Conservation (phyloP, 192 early-diverging fungal genomes). For the Coemansia javaensis region DNA sequence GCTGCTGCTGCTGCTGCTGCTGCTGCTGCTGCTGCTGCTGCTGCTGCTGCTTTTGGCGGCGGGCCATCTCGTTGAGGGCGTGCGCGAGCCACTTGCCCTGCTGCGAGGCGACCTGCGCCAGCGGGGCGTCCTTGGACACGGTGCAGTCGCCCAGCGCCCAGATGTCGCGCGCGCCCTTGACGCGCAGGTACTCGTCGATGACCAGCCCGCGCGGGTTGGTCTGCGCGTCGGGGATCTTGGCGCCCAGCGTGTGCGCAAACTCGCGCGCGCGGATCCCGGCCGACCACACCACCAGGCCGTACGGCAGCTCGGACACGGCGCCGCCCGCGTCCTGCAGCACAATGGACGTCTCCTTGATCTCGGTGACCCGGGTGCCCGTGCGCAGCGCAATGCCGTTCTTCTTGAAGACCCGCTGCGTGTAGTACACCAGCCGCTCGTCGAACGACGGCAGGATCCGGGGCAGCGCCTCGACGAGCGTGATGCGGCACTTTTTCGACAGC, state of each 20-base stretch:
- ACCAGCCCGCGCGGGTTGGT: slow-evolving; percentile 54
- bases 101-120: slow-evolving; percentile 84
- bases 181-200: slow-evolving; percentile 69
- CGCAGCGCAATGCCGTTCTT: slow-evolving; percentile 71
- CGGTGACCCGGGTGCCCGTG: slow-evolving; percentile 57
- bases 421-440: slow-evolving; percentile 66
- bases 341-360: slow-evolving; percentile 56
- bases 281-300: slow-evolving; percentile 69
- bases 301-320: slow-evolving; percentile 50
- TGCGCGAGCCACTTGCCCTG: slow-evolving; percentile 83
- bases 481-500: slow-evolving; percentile 56
- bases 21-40: too few relatives aligned
- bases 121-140: slow-evolving; percentile 66
- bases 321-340: slow-evolving; percentile 40
- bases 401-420: slow-evolving; percentile 69
- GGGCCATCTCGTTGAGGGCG: slow-evolving; percentile 62
- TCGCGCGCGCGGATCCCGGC: slow-evolving; percentile 67
- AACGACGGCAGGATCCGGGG: slow-evolving; percentile 73
- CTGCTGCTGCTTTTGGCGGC: slow-evolving; percentile 53
- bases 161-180: slow-evolving; percentile 54
- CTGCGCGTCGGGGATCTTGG: slow-evolving; percentile 40
- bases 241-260: slow-evolving; percentile 53
- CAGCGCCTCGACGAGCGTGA: slow-evolving; percentile 77
- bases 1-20: too few relatives aligned
- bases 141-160: slow-evolving; percentile 91